Base-by-base conservation (phyloP, 1,284 basidiomycete species). In the Xerocomus cyaneibrunnescens region DNA sequence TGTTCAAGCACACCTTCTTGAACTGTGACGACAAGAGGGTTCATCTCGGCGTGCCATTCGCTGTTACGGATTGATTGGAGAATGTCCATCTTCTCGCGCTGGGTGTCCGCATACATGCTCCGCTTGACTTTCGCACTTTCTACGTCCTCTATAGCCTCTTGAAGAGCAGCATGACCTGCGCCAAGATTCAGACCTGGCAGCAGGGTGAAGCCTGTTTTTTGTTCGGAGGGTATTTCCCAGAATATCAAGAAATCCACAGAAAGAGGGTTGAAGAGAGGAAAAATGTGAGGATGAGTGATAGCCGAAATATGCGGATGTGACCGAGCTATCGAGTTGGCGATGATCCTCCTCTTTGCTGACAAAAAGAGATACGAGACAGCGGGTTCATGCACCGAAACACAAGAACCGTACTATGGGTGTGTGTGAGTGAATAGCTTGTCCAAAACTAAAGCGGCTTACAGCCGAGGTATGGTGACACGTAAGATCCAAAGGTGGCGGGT, bases 41-140 rank as follows among this genome's bases (percentile, higher is more conserved):
- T 79, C 81, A 77, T 86, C 72, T 92, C 89, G 28, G 66, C 62
- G 56, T 92, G 93, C 83, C 91, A 89, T 62, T 87, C 84, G 55
- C 86, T 87, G 5, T 74, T 70, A 41, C 80, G 73, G 25, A 96
- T 79, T 5, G 83, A 80, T 28, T 81, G 75, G 41, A 93, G 65
- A 27, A 95, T 72, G 40, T 83, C 80, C 56, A 71, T 70, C 61
- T 84, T 83, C 67, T 93, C 83, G 45, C 86, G 76, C 51, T 81
- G 82, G 5, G 92, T 94, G 74, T 96, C 92, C 17, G 90, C 90
- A 66, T 93, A 97, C 81, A 96, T 90, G 54, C 84, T 92, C 54
- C 86, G 80, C 62, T 81, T 87, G 19, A 76, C 76, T 65, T 89
- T 89, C n/a, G 77, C 77, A 38, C 70, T 75, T 60, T 84, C 79